Conservation (phyloP, 2,329 filamentous ascomycete species). For the Pseudogymnoascus sp. region DNA sequence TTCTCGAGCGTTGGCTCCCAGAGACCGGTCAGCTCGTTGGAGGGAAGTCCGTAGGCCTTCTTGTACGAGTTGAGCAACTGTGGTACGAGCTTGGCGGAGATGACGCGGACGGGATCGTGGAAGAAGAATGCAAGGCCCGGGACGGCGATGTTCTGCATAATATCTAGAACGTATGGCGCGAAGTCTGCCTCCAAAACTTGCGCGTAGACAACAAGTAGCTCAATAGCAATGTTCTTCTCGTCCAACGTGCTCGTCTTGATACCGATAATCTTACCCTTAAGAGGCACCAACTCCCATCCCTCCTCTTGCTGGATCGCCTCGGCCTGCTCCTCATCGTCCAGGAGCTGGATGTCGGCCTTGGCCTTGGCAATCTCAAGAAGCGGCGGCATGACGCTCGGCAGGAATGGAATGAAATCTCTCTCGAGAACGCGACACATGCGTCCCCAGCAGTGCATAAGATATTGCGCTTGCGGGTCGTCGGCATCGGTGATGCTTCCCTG, state of each 20-base stretch:
- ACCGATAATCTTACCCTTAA: constrained; percentile 96
- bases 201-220: constrained; percentile 93
- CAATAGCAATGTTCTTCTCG: constrained; percentile 99
- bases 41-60: constrained; percentile 75
- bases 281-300: constrained; percentile 92
- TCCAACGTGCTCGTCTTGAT: constrained; percentile 96
- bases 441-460: constrained; percentile 97
- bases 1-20: constrained; percentile 85
- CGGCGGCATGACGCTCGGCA: constrained; percentile 89
- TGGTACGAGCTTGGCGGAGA: constrained; percentile 89
- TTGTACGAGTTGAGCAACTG: constrained; percentile 91
- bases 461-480: constrained; percentile 93
- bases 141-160: constrained; percentile 93
- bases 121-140: constrained; percentile 97
- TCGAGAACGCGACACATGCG: constrained; percentile 95
- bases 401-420: constrained; percentile 82
- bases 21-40: constrained; percentile 68
- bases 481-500: constrained; percentile 80
- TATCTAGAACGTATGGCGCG: constrained; percentile 81
- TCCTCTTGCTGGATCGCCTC: constrained; percentile 90
- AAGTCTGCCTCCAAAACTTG: constrained; percentile 91
- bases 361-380: constrained; percentile 83
- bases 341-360: constrained; percentile 92
- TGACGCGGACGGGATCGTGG: constrained; percentile 92
- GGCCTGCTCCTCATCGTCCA: constrained; percentile 91